phyloP scores from a whole-genome alignment of 83 land plant species.

The Diphasiastrum complanatum region DNA sequence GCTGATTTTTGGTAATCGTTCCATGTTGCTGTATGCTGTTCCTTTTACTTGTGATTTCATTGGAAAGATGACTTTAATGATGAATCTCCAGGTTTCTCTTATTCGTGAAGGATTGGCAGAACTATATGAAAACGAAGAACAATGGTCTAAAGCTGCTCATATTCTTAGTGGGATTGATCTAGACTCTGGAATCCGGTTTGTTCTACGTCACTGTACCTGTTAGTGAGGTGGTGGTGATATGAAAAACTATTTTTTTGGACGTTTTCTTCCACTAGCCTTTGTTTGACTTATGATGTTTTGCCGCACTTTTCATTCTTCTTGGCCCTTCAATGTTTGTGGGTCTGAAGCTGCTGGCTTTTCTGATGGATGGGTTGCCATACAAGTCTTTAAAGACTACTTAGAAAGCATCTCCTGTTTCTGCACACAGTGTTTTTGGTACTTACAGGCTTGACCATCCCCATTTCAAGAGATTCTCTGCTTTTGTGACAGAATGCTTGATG shows the following conservation, averaged over 20 bases:
- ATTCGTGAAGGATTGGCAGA: conserved; percentile 96
- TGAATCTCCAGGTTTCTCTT: conserved; percentile 57
- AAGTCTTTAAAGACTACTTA: too few relatives aligned
- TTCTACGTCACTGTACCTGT: too few relatives aligned
- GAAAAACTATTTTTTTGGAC: too few relatives aligned
- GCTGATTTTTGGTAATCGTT: too few relatives aligned
- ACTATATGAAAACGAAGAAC: conserved; percentile 80
- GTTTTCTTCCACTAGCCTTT: background rate
- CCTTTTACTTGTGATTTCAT: background rate
- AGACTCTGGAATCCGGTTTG: conserved; percentile 89
- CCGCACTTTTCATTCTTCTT: background rate
- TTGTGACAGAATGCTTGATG: conserved; percentile 44
- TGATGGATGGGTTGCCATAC: too few relatives aligned
- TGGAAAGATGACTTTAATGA: background rate
- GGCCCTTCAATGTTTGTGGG: too few relatives aligned
- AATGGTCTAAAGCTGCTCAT: conserved; percentile 98
- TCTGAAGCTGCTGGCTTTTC: too few relatives aligned
- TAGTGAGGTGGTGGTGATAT: too few relatives aligned
- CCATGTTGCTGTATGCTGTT: background rate
- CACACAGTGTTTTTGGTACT: too few relatives aligned
- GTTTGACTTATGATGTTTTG: background rate
- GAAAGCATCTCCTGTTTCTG: too few relatives aligned
- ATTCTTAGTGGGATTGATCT: conserved; percentile 99
- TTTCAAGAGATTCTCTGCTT: too few relatives aligned
- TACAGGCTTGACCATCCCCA: too few relatives aligned